Evolutionary conservation across 2,329 filamentous ascomycete species (phyloP), one percentile per base, ranked within the genome.

Genomic region (Rosellinia necatrix): DNA sequence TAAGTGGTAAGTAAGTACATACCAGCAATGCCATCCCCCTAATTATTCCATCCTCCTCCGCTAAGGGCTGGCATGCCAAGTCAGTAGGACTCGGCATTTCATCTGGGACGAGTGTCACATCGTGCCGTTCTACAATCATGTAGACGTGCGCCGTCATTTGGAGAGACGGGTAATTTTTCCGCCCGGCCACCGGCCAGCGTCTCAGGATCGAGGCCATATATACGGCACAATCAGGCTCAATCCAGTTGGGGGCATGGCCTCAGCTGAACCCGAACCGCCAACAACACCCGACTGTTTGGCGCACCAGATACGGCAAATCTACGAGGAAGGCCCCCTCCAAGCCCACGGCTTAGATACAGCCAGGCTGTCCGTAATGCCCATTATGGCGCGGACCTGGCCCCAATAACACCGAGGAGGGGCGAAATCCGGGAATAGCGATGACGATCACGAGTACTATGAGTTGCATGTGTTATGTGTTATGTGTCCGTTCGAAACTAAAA

Each of bases 181-280:
- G 55, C 37, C 38, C 54, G 44, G 54, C 54, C 17, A 49, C 30
- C 53, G 43, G 44, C 37, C 40, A 40, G 25, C 49, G 50, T 48
- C 43, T 46, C 50, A 35, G 9, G 19, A n/a, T 22, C 12, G 15
- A 27, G 15, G 22, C 25, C 25, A 25, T 29, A 30, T 25, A 35
- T 35, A 12, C n/a, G n/a, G n/a, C n/a, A 22, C 50, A 54, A 50
- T 58, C 50, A 58, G 55, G 55, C 55, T 58, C 55, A 54, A 58
- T 58, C 47, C 34, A 35, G 34, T 53, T 58, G 49, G 38, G 40
- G 46, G 17, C 22, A 17, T 27, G n/a, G n/a, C n/a, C 21, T 43
- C 24, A 22, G 49, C 55, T 53, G 44, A 30, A 53, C 37, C 55
- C 54, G 32, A 49, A 17, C 40, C 19, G 19, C 48, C 49, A 49